Percentiles rank a stretch among this genome's conserved stretches.
These are phyloP conservation scores for Magnaporthiopsis rhizophila DNA, from an alignment of 2,329 filamentous ascomycete species.

Conservation along the genomic window DNA sequence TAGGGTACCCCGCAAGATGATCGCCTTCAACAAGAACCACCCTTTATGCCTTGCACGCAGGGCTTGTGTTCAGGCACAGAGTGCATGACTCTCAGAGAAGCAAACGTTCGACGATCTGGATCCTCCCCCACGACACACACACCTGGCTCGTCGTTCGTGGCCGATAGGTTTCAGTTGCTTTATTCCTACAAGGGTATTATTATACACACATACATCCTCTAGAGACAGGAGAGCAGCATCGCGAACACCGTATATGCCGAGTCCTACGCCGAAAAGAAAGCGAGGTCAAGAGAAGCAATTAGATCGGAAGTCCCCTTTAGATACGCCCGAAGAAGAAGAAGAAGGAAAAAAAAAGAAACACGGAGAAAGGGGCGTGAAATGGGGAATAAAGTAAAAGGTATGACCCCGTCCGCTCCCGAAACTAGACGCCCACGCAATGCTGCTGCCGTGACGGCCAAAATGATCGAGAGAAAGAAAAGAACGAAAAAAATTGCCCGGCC, in stretches of 20 bases:
- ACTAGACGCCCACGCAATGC: neutral
- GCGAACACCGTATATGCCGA: neutral
- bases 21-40: too few species aligned
- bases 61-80: too few species aligned
- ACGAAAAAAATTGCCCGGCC: neutral
- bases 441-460: neutral
- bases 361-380: neutral
- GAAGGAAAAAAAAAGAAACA: neutral
- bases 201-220: neutral
- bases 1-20: too few species aligned
- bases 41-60: too few species aligned
- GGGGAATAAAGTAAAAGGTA: neutral
- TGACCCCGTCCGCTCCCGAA: neutral
- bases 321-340: neutral
- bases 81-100: neutral
- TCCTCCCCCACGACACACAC: too few species aligned
- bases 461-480: neutral
- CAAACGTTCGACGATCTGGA: neutral
- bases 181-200: too few species aligned
- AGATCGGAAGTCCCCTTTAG: neutral
- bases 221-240: neutral
- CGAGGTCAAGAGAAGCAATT: neutral
- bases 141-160: neutral
- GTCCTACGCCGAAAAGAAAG: neutral
- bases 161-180: neutral